Evolutionary conservation across 2,329 filamentous ascomycete species (phyloP).

Genomic region (Paecilomyces variotii): DNA sequence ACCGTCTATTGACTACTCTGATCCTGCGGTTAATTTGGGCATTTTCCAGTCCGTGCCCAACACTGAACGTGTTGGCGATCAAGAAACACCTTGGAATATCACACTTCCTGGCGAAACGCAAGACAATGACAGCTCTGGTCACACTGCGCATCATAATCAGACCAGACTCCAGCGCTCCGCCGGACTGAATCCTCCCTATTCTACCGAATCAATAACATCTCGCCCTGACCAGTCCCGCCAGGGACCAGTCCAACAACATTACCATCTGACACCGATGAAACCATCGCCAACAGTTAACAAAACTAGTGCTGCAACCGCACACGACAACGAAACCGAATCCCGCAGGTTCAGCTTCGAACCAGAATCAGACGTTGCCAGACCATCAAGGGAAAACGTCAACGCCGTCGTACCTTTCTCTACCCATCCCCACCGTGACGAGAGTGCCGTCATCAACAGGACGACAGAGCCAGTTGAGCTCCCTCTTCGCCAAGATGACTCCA

Average conservation of each 20-base stretch:
- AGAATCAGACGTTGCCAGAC: background rate
- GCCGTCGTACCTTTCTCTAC: conserved; percentile 4
- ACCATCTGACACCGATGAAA: background rate
- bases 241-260: background rate
- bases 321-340: conserved; percentile 3
- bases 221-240: background rate
- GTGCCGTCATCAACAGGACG: conserved; percentile 14
- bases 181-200: background rate
- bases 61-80: conserved; percentile 24
- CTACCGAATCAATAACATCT: background rate
- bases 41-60: conserved; percentile 26
- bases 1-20: conserved; percentile 13
- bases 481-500: conserved; percentile 27
- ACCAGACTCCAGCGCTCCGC: background rate
- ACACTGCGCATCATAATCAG: background rate
- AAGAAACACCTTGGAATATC: conserved; percentile 30
- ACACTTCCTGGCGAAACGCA: conserved; percentile 20
- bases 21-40: conserved; percentile 20
- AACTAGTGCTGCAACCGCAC: background rate
- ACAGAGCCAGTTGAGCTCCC: conserved; percentile 27
- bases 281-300: background rate
- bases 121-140: conserved; percentile 1
- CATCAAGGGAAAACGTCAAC: background rate
- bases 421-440: conserved; percentile 15
- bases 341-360: background rate